Conservation (phyloP, 2,329 filamentous ascomycete species). For the Pseudogymnoascus sp. region DNA sequence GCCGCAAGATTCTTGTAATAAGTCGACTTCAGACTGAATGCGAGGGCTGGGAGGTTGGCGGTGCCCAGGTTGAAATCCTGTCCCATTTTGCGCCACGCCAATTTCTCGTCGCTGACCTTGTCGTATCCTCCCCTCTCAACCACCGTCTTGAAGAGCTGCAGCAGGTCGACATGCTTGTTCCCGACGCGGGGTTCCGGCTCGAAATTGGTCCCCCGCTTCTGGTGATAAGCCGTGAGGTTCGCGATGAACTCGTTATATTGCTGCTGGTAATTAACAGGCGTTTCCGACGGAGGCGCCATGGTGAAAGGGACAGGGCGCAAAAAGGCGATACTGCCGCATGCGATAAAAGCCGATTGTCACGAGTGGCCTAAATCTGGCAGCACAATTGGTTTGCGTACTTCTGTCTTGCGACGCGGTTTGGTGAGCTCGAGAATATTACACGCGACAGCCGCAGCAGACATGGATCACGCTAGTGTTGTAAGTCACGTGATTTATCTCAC, state of each 20-base stretch:
- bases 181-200: slow-evolving; percentile 78
- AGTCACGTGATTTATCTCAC: not conserved
- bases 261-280: slow-evolving; percentile 19
- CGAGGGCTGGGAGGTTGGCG: slow-evolving; percentile 70
- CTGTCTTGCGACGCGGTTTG: slow-evolving; percentile 7
- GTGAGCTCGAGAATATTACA: slow-evolving; percentile 7
- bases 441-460: slow-evolving; percentile 7
- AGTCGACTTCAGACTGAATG: slow-evolving; percentile 76
- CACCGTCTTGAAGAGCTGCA: slow-evolving; percentile 71
- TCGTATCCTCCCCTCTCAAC: slow-evolving; percentile 77
- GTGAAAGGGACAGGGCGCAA: not conserved
- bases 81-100: slow-evolving; percentile 73
- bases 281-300: not conserved
- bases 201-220: slow-evolving; percentile 68
- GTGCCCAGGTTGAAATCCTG: slow-evolving; percentile 67
- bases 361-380: slow-evolving; percentile 6
- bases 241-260: slow-evolving; percentile 76
- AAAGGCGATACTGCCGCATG: slow-evolving; percentile 6
- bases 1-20: slow-evolving; percentile 87
- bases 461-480: not conserved
- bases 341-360: not conserved
- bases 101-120: slow-evolving; percentile 71
- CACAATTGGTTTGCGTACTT: slow-evolving; percentile 5
- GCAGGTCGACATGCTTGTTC: slow-evolving; percentile 64
- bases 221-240: slow-evolving; percentile 64